Evolutionary conservation across 2,329 filamentous ascomycete genomes (phyloP).

Genomic region (Fusarium neocosmosporiellum): DNA sequence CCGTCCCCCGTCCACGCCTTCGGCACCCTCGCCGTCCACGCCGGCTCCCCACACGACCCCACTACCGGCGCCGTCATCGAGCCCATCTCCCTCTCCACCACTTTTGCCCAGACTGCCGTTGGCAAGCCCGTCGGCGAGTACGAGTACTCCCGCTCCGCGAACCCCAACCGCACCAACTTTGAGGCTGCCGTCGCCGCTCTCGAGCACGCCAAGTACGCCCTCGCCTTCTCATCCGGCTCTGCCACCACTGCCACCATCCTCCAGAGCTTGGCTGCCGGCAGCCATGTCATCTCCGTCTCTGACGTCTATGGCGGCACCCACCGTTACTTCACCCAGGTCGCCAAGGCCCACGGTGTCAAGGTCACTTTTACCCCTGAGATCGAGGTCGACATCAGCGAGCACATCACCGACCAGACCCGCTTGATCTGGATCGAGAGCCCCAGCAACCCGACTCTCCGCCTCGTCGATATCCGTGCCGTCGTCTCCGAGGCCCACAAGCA

Average conservation of each 20-base stretch:
- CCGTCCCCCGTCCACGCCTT: conserved; percentile 82
- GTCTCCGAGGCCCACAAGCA: conserved; percentile 85
- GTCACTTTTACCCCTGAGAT: conserved; percentile 96
- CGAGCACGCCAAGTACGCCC: conserved; percentile 90
- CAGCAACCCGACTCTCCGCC: conserved; percentile 90
- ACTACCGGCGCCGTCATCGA: conserved; percentile 95
- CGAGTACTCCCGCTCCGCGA: conserved; percentile 93
- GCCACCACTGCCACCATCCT: conserved; percentile 94
- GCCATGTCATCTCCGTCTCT: conserved; percentile 94
- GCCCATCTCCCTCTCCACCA: conserved; percentile 94
- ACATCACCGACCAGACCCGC: conserved; percentile 91
- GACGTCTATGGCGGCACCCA: conserved; percentile 99
- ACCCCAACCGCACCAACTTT: conserved; percentile 96
- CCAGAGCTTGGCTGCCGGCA: conserved; percentile 89
- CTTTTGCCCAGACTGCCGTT: conserved; percentile 90
- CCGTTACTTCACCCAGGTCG: conserved; percentile 98
- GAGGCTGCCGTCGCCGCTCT: conserved; percentile 91
- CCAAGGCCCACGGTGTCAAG: conserved; percentile 90
- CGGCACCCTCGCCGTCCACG: conserved; percentile 94
- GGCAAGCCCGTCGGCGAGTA: conserved; percentile 88
- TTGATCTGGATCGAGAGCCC: conserved; percentile 96
- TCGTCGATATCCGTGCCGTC: conserved; percentile 93
- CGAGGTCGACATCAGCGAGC: conserved; percentile 83
- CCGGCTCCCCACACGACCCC: conserved; percentile 90
- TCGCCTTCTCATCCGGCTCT: conserved; percentile 94